Evolutionary conservation across 1,284 basidiomycete species (phyloP).

Genomic region (Tilletiopsis washingtonensis): DNA sequence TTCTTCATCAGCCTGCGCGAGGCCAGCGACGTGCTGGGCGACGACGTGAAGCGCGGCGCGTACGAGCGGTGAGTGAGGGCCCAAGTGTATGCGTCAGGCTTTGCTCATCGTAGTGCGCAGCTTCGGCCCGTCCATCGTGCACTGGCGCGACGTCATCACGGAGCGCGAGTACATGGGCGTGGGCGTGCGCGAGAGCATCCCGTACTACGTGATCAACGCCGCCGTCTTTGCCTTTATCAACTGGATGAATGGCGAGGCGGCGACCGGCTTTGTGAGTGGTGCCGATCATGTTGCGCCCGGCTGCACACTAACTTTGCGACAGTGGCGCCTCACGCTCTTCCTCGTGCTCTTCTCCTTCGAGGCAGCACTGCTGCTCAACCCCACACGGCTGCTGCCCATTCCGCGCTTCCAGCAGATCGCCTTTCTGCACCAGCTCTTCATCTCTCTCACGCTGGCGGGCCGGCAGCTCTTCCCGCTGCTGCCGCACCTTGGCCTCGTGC

Average conservation of each 20-base stretch:
- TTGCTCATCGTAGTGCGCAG: slow-evolving; percentile 43
- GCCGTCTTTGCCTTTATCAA: slow-evolving; percentile 60
- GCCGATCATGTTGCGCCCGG: slow-evolving; percentile 22
- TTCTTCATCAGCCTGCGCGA: slow-evolving; percentile 66
- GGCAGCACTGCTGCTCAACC: slow-evolving; percentile 32
- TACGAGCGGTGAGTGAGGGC: slow-evolving; percentile 63
- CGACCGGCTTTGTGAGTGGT: slow-evolving; percentile 61
- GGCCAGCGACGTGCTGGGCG: slow-evolving; percentile 70
- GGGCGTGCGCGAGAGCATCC: slow-evolving; percentile 61
- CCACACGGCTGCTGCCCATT: slow-evolving; percentile 48
- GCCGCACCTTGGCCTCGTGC: slow-evolving; percentile 48
- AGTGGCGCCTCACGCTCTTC: slow-evolving; percentile 18
- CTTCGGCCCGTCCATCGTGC: slow-evolving; percentile 66
- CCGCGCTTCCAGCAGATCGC: slow-evolving; percentile 58
- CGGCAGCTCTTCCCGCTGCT: slow-evolving; percentile 61
- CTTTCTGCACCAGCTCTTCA: slow-evolving; percentile 67
- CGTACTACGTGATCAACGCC: slow-evolving; percentile 64
- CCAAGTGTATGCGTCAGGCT: background rate
- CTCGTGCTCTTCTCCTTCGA: slow-evolving; percentile 27
- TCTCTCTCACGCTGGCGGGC: slow-evolving; percentile 63
- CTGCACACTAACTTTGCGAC: too few relatives aligned
- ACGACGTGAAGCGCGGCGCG: slow-evolving; percentile 71
- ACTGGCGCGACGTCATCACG: slow-evolving; percentile 62
- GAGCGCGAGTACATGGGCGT: slow-evolving; percentile 62
- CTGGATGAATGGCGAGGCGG: slow-evolving; percentile 57